phyloP scores from a whole-genome alignment of 176 grass and related monocot genomes.

The Oryza glumipatula region DNA sequence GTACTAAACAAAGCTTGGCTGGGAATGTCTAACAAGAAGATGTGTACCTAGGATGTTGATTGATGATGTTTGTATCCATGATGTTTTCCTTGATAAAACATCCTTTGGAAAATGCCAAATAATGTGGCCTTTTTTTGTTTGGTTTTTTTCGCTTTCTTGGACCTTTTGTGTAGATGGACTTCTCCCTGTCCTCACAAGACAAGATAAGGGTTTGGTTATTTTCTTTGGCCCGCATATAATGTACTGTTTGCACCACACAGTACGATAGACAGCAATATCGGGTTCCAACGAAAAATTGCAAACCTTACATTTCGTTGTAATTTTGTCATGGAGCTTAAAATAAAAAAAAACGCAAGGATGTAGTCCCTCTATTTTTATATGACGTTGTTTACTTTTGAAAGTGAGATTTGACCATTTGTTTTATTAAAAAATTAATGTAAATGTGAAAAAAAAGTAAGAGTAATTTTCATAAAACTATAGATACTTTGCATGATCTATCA shows the following conservation, averaged over 20 bases:
- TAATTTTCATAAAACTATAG: too few species aligned
- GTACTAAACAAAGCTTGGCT: conserved; percentile 10
- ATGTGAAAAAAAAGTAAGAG: too few species aligned
- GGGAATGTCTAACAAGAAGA: conserved; percentile 18
- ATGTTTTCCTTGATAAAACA: conserved; percentile 20
- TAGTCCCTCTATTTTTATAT: too few species aligned
- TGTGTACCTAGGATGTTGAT: conserved; percentile 34
- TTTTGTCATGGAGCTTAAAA: background rate
- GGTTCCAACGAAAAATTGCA: background rate
- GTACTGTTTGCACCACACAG: conserved; percentile 25
- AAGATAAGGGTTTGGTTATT: conserved; percentile 26
- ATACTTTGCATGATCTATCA: too few species aligned
- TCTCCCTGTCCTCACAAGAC: conserved; percentile 30
- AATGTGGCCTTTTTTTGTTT: background rate
- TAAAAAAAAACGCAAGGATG: background rate
- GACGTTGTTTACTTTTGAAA: rapidly evolving
- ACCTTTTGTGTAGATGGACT: background rate
- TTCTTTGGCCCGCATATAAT: conserved; percentile 34
- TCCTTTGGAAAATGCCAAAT: conserved; percentile 9
- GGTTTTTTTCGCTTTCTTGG: conserved; percentile 23
- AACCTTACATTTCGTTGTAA: background rate
- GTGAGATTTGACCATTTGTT: too few species aligned
- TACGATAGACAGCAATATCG: background rate
- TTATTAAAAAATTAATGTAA: too few species aligned
- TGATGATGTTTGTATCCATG: conserved; percentile 28